Percentiles rank a stretch among this genome's conserved stretches.
phyloP scores from a whole-genome alignment of 2,329 filamentous ascomycete genomes.

The Alternaria solani region DNA sequence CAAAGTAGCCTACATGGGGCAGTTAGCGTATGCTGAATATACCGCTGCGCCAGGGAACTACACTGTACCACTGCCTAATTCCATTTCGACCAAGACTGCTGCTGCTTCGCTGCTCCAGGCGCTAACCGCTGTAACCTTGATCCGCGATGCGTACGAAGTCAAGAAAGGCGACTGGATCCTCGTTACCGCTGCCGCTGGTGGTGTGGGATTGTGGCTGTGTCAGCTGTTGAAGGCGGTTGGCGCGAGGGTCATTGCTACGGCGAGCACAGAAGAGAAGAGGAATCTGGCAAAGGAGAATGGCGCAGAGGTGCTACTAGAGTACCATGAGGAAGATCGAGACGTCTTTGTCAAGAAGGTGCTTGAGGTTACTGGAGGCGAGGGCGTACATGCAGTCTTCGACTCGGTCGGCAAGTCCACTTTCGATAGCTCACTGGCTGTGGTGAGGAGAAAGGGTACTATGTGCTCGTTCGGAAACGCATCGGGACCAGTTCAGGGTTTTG shows the following conservation, averaged over 20 bases:
- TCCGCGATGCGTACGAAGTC: constrained; percentile 75
- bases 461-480: constrained; percentile 83
- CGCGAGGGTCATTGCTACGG: constrained; percentile 81
- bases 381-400: constrained; percentile 82
- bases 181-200: constrained; percentile 85
- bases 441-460: constrained; percentile 79
- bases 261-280: constrained; percentile 75
- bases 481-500: constrained; percentile 77
- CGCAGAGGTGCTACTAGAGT: constrained; percentile 76
- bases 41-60: constrained; percentile 62
- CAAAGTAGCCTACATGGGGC: constrained; percentile 73
- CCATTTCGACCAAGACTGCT: constrained; percentile 67
- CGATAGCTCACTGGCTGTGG: constrained; percentile 75
- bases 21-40: constrained; percentile 67
- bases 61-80: constrained; percentile 70
- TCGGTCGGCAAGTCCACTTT: constrained; percentile 87
- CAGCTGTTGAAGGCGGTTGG: constrained; percentile 78
- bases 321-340: constrained; percentile 61
- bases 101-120: constrained; percentile 80
- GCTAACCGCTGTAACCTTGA: constrained; percentile 80
- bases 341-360: constrained; percentile 60
- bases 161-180: constrained; percentile 81
- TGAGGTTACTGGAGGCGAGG: constrained; percentile 75
- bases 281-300: constrained; percentile 73
- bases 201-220: constrained; percentile 73